These are phyloP conservation scores for Bombardia bombarda DNA, from an alignment of 495 filamentous ascomycete species.

Conservation along the genomic window DNA sequence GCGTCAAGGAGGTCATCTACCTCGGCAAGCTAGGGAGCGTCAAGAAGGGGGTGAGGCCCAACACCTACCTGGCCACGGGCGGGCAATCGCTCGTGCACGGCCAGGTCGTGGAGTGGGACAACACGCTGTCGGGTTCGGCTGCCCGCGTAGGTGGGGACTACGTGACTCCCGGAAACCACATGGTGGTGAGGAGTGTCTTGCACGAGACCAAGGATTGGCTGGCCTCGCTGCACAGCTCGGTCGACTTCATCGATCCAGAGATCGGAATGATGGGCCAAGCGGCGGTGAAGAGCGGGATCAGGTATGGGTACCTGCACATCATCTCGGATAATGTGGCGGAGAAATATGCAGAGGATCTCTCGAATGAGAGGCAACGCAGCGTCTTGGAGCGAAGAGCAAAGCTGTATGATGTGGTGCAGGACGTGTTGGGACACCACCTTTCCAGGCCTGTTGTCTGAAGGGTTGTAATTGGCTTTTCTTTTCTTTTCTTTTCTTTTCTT, in stretches of 20 bases:
- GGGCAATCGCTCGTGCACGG: neutral
- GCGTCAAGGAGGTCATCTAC: slow-evolving; percentile 5
- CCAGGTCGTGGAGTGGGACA: slow-evolving; percentile 1
- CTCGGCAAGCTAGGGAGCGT: slow-evolving; percentile 3
- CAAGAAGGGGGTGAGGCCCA: slow-evolving; percentile 1
- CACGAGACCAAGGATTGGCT: slow-evolving; percentile 7
- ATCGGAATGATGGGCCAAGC: slow-evolving; percentile 7
- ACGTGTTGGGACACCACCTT: slow-evolving; percentile 1
- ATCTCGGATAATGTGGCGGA: slow-evolving; percentile 7
- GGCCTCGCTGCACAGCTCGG: neutral
- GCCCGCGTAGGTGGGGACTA: neutral
- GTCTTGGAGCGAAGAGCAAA: slow-evolving; percentile 1
- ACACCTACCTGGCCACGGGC: slow-evolving; percentile 2
- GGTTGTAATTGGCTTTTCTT: too few relatives aligned
- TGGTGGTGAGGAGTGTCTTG: too few relatives aligned
- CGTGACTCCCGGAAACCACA: slow-evolving; percentile 1
- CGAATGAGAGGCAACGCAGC: slow-evolving; percentile 2
- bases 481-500: too few relatives aligned
- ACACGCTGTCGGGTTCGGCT: neutral
- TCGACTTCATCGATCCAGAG: slow-evolving; percentile 8
- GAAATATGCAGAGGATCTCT: slow-evolving; percentile 6
- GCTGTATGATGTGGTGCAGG: slow-evolving; percentile 1
- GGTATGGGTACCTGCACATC: slow-evolving; percentile 6
- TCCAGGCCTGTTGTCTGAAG: neutral
- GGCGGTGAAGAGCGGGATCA: slow-evolving; percentile 3